A percentile compares a stretch with the other conserved stretches of the same genome.
phyloP scores from a whole-genome alignment of 2,329 filamentous ascomycete genomes.

The Chrysoporthe deuterocubensis region DNA sequence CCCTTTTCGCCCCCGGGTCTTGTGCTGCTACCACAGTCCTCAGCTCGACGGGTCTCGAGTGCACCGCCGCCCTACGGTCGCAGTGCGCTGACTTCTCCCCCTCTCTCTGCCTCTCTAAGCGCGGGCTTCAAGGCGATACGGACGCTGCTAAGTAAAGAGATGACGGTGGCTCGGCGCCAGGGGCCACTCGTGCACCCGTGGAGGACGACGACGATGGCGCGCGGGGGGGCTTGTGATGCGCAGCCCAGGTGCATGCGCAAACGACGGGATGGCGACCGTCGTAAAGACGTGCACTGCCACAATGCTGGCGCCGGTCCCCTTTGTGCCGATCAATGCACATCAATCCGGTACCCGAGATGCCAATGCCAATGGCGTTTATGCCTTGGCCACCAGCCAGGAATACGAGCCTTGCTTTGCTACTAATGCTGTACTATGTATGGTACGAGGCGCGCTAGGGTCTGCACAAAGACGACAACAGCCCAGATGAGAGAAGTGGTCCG shows the following conservation, averaged over 20 bases:
- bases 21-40: background rate
- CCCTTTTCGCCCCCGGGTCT: background rate
- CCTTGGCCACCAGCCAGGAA: conserved; percentile 5
- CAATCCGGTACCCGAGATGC: conserved; percentile 16
- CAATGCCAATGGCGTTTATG: conserved; percentile 15
- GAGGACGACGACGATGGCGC: background rate
- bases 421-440: too few species aligned
- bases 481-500: background rate
- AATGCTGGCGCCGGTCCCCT: conserved; percentile 13
- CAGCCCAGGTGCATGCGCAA: background rate
- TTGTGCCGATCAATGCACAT: conserved; percentile 26
- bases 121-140: background rate
- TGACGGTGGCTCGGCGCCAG: background rate
- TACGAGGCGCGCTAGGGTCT: background rate
- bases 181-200: background rate
- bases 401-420: background rate
- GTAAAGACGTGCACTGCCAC: conserved; percentile 26
- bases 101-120: too few species aligned
- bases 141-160: background rate
- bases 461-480: background rate
- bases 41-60: background rate
- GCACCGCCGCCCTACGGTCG: background rate
- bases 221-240: background rate
- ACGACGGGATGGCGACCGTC: background rate
- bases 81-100: background rate